Base-by-base conservation (phyloP, 768 basidiomycete species). In the Leccinum subtestaceum region DNA sequence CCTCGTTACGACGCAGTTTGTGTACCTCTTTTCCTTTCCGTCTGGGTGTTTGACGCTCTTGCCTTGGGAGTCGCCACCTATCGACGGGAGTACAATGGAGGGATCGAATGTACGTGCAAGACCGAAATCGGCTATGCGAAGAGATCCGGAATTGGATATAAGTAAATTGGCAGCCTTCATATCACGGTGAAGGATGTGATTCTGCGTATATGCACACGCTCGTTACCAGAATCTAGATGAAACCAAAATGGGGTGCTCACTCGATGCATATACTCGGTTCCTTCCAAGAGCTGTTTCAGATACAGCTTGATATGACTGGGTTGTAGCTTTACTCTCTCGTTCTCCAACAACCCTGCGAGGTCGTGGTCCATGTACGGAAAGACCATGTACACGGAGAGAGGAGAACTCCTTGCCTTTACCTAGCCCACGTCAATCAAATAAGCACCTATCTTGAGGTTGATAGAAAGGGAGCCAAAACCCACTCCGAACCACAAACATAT, bases 281-380 rank as follows among this genome's bases (percentile, higher is more conserved):
- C 97, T 72, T 95, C 90, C n/a, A 98, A 79, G 27, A 98, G 81
- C 71, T 99, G 97, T 73, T 88, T 89, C 87, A 96, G 92, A 73
- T 98, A 96, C 29, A 96, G 77, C 76, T 98, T 99, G 75, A 98
- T 95, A 61, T 94, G 86, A 65, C 88, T 88, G 8, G 88, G 85
- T 52, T 84, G 83, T 4, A 96, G 77, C 65, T 88, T 88, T 59
- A 95, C 95, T 27, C 89, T 83, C 60, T 91, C 88, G 69, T 98
- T 98, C 73, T 95, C 93, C 59, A 98, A 76, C 40, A 98, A 73
- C 3, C 97, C 97, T 2, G 96, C 94, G 11, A 99, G 84, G 74
- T 99, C 97, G 67, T 99, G 96, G 67, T 98, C 97, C 97, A 98
- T 98, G 75, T 98, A 99, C 0, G 97, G 97, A 68, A 98, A 99